Evolutionary conservation across 2,329 filamentous ascomycete genomes (phyloP).

Genomic region (Xylaria sp.): DNA sequence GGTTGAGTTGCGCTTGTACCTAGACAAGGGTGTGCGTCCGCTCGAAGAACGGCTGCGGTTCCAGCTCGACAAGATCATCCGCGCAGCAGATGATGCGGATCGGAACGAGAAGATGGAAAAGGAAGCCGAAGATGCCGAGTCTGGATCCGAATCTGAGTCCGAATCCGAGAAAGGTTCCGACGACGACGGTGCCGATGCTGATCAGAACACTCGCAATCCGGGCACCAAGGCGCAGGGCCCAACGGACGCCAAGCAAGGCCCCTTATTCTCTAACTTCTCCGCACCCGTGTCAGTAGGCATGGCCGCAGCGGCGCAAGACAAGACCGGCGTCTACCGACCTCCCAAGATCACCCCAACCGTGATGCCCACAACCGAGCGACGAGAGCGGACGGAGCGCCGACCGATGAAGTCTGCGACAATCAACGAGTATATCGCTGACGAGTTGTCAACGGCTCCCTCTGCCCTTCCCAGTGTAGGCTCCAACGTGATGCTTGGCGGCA

Average conservation of each 20-base stretch:
- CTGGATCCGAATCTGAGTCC: conserved; percentile 44
- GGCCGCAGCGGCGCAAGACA: conserved; percentile 46
- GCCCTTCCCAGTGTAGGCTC: conserved; percentile 91
- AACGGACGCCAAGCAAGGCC: conserved; percentile 32
- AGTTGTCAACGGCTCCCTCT: conserved; percentile 80
- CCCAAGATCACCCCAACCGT: conserved; percentile 86
- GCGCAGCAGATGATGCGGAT: conserved; percentile 78
- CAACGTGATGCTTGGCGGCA: conserved; percentile 79
- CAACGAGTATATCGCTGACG: conserved; percentile 87
- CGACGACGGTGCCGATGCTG: conserved; percentile 45
- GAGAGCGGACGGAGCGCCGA: conserved; percentile 65
- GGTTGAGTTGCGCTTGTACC: conserved; percentile 87
- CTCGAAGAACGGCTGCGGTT: conserved; percentile 91
- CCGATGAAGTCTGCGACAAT: conserved; percentile 80
- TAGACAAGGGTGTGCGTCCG: conserved; percentile 90
- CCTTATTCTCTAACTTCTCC: conserved; percentile 41
- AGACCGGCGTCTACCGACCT: conserved; percentile 81
- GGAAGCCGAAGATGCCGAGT: conserved; percentile 44
- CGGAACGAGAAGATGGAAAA: conserved; percentile 46
- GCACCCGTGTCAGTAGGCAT: conserved; percentile 43
- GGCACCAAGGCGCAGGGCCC: conserved; percentile 34
- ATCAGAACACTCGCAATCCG: conserved; percentile 27
- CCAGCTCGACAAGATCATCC: conserved; percentile 92
- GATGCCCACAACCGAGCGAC: conserved; percentile 73
- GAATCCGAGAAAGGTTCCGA: conserved; percentile 44